A percentile compares a stretch with the other conserved stretches of the same genome.
phyloP scores from a whole-genome alignment of 495 filamentous ascomycete species.

The Hypoxylon cercidicola region DNA sequence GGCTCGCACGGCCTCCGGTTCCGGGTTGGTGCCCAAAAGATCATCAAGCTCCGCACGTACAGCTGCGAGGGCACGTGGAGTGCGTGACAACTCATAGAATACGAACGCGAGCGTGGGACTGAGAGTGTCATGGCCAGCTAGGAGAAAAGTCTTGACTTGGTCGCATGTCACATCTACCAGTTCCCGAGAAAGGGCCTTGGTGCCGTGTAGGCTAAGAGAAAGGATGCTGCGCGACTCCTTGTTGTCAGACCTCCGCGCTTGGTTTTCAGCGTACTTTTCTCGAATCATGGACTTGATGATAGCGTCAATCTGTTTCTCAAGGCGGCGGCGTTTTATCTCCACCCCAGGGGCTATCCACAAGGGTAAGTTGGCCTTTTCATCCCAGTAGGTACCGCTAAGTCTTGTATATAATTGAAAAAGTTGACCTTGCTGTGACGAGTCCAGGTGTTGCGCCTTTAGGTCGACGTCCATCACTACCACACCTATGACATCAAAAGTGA shows the following conservation, averaged over 20 bases:
- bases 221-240: neutral
- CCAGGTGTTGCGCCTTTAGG: neutral
- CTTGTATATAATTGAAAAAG: neutral
- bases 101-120: no score
- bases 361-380: slow-evolving; percentile 1
- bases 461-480: neutral
- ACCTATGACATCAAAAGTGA: neutral
- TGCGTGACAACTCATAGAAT: no score
- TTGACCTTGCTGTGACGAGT: neutral
- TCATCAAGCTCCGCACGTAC: no score
- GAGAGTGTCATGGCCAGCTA: no score
- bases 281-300: slow-evolving; percentile 13
- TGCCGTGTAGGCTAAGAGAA: no score
- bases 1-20: no score
- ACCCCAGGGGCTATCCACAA: slow-evolving; percentile 14
- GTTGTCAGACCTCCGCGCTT: neutral
- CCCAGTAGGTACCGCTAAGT: neutral
- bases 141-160: no score
- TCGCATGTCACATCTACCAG: no score
- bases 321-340: slow-evolving; percentile 10
- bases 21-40: no score
- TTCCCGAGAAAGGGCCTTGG: no score
- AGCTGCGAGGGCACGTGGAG: no score
- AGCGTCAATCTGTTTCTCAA: slow-evolving; percentile 3
- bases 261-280: neutral